phyloP scores from a whole-genome alignment of 768 basidiomycete genomes.

The Auriscalpium vulgare region DNA sequence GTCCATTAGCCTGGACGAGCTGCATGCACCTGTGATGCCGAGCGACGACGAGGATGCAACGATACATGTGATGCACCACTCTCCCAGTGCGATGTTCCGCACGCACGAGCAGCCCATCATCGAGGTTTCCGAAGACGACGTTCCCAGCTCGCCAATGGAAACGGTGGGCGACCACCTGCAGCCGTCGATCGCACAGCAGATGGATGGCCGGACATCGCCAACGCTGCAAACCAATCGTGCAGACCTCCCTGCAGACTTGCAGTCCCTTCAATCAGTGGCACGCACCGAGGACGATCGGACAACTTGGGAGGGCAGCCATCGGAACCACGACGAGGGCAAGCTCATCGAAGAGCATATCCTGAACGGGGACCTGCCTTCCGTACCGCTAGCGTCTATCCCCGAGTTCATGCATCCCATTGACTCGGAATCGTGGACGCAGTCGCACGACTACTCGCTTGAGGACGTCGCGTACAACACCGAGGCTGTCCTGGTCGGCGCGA shows the following conservation, averaged over 20 bases:
- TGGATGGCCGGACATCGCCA: neutral
- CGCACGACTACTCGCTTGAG: conserved; percentile 73
- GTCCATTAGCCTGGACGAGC: conserved; percentile 27
- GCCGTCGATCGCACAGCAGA: neutral
- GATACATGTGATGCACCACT: conserved; percentile 39
- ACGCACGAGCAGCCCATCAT: neutral
- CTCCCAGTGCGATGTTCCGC: conserved; percentile 5
- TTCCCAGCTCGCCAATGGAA: neutral
- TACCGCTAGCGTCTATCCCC: conserved; percentile 31
- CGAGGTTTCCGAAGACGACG: conserved; percentile 5
- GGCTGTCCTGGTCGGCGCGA: conserved; percentile 85
- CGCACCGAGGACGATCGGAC: conserved; percentile 49
- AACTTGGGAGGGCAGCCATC: conserved; percentile 44
- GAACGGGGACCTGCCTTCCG: conserved; percentile 42
- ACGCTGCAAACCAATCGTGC: neutral
- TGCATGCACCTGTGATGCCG: conserved; percentile 27
- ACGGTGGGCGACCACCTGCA: conserved; percentile 35
- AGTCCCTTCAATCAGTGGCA: conserved; percentile 42
- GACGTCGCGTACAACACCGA: conserved; percentile 91
- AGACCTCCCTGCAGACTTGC: conserved; percentile 23
- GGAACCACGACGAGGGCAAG: conserved; percentile 24
- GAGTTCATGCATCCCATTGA: conserved; percentile 23
- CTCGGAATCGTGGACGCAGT: conserved; percentile 45
- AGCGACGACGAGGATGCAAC: conserved; percentile 59
- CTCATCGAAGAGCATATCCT: conserved; percentile 47